Conservation (phyloP, 352 stramenopile species). For the Phytopythium aichiense region DNA sequence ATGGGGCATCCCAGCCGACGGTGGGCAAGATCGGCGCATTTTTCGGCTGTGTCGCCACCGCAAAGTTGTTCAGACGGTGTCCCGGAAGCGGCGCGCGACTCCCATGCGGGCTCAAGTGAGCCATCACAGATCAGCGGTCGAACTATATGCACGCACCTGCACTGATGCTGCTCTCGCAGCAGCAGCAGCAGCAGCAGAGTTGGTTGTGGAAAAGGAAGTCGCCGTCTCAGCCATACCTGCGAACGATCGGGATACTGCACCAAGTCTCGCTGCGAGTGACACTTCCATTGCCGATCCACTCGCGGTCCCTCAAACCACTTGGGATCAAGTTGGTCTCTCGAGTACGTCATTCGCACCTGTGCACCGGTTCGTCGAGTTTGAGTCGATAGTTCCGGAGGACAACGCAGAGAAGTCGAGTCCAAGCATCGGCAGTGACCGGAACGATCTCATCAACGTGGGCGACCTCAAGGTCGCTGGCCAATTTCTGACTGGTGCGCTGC, state of each 20-base stretch:
- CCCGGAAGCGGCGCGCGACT: not conserved
- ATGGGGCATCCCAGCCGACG: not conserved
- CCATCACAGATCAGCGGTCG: too few species aligned
- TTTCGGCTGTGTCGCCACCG: not conserved
- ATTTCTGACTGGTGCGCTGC: conserved; percentile 2
- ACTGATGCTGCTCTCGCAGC: too few species aligned
- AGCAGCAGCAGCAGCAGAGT: too few species aligned
- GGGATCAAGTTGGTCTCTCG: too few species aligned
- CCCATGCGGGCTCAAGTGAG: not conserved
- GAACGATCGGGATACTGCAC: too few species aligned
- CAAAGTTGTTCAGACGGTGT: not conserved
- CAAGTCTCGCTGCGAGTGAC: too few species aligned
- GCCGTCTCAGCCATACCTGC: too few species aligned
- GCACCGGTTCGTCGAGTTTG: not conserved
- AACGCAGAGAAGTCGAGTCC: too few species aligned
- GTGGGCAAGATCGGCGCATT: not conserved
- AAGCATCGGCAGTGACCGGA: conserved; percentile 2
- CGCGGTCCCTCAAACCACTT: too few species aligned
- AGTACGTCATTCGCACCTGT: not conserved
- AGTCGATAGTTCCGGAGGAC: not conserved
- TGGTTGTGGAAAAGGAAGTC: too few species aligned
- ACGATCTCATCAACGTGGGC: conserved; percentile 22
- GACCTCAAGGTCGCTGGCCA: conserved; percentile 15
- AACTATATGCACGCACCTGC: too few species aligned
- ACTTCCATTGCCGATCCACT: not conserved